Base-by-base conservation (phyloP, 2,329 filamentous ascomycete species). In the Beauveria asiatica region DNA sequence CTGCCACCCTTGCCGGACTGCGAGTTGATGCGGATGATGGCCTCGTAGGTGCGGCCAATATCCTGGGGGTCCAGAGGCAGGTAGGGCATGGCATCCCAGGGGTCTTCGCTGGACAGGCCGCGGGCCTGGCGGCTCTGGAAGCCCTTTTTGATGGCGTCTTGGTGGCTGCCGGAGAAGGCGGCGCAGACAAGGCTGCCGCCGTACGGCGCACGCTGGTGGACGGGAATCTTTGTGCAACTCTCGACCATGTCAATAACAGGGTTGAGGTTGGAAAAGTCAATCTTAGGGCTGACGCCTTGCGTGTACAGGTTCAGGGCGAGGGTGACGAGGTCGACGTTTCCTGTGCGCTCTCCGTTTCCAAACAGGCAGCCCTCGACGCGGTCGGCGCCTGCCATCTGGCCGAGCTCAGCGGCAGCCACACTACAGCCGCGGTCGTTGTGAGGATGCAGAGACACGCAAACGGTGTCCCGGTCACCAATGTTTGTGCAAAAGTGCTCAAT, bases 11-110 rank as follows among this genome's bases (percentile, higher is more conserved):
- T 97, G 65, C 93, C 93, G 67, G 86, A 90, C 73, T 97, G 93
- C 19, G 90, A 96, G 80, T 97, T 99, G 82, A 97, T 93, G 62
- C 93, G 89, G 71, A 97, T 97, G 70, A 97, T 89, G 62, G 93
- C 93, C 76, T 97, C 92, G 82, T 97, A 97, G n/a, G 87, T 97
- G 61, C 93, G 86, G 55, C 93, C 93, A 65, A 97, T 96, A 70
- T 97, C 93, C 69, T 89, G 82, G 5, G 93, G 93, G 70, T 97
- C 93, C 67, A 97, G 83, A 13, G 93, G 93, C 53, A 97, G 86
- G 71, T 97, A 97, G 0, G 93, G 93, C 54, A 57, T 57, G 44
- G 97, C 82, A 67, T 89, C 78, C 93, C 93, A 97, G 45, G 76
- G 78, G 69, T 86, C 84, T 60, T 93, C 84, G 69, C 82, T 77